Evolutionary conservation across 345 rosid genomes (phyloP).

Genomic region (Brassica carinata): DNA sequence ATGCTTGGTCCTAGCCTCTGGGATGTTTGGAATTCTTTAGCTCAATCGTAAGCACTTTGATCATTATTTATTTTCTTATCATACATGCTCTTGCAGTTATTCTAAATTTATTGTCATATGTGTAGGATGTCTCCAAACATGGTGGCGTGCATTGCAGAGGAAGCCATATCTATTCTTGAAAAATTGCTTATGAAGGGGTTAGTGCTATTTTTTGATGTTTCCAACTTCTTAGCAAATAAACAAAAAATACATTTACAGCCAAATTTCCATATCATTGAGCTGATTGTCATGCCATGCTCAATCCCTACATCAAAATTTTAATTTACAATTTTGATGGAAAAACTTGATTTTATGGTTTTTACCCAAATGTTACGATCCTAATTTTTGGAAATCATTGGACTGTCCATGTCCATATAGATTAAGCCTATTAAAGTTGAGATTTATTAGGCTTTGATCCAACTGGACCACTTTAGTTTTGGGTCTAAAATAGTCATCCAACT

Average conservation of each 20-base stretch:
- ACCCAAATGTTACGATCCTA: no score
- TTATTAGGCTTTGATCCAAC: no score
- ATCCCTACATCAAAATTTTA: constrained; percentile 19
- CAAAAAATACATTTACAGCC: constrained; percentile 1
- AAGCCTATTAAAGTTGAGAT: no score
- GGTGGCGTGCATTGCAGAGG: constrained; percentile 94
- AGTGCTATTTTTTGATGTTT: constrained; percentile 15
- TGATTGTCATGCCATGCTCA: constrained; percentile 15
- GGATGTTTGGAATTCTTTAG: constrained; percentile 90
- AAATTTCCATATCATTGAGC: constrained; percentile 13
- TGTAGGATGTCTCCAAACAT: constrained; percentile 81
- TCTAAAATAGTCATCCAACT: no score
- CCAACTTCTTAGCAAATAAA: constrained; percentile 6
- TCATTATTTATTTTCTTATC: not conserved
- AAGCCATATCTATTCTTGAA: constrained; percentile 92
- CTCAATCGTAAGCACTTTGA: constrained; percentile 65
- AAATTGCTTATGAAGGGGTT: constrained; percentile 88
- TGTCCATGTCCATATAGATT: no score
- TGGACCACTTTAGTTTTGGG: no score
- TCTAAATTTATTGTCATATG: constrained; percentile 27
- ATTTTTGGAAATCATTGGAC: no score
- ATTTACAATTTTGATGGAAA: no score
- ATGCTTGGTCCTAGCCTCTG: constrained; percentile 96
- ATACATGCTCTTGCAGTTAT: constrained; percentile 5
- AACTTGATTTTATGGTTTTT: no score